Evolutionary conservation across 1,284 basidiomycete genomes (phyloP).

Genomic region (Leucoagaricus sp.): DNA sequence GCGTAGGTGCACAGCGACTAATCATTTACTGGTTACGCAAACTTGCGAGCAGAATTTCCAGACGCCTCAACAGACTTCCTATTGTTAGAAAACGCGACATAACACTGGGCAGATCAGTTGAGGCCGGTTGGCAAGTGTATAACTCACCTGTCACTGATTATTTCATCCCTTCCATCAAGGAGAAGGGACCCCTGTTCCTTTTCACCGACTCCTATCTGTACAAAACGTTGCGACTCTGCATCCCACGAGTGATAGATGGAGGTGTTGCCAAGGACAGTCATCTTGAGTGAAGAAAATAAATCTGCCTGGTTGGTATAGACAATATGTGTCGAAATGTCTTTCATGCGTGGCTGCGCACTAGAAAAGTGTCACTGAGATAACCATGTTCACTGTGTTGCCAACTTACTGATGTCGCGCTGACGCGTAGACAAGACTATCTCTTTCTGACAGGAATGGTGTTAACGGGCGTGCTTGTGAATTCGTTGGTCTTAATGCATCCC

Average conservation of each 20-base stretch:
- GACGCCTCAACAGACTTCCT: constrained; percentile 62
- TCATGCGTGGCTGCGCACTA: constrained; percentile 45
- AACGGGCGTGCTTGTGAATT: constrained; percentile 31
- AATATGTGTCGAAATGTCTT: constrained; percentile 36
- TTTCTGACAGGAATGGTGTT: constrained; percentile 67
- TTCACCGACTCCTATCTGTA: constrained; percentile 32
- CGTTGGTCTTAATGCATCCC: constrained; percentile 55
- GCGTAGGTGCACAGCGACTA: constrained; percentile 23
- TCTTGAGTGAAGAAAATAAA: constrained; percentile 51
- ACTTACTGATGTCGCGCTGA: constrained; percentile 60
- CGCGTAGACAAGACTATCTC: constrained; percentile 48
- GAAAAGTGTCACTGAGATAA: background rate
- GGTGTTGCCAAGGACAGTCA: constrained; percentile 62
- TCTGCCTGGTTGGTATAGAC: constrained; percentile 47
- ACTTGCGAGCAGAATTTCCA: constrained; percentile 52
- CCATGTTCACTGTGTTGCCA: background rate
- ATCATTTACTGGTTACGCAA: constrained; percentile 40
- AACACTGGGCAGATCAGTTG: constrained; percentile 40
- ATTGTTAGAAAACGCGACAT: constrained; percentile 62
- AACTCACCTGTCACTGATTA: constrained; percentile 56
- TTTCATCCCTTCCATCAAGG: constrained; percentile 55
- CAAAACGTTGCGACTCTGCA: constrained; percentile 47
- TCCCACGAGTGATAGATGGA: constrained; percentile 69
- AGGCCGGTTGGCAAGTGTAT: background rate
- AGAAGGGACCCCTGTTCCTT: constrained; percentile 37